Evolutionary conservation across 768 basidiomycete species (phyloP), one percentile per base, ranked within the genome.

Genomic region (Lyophyllum decastes): DNA sequence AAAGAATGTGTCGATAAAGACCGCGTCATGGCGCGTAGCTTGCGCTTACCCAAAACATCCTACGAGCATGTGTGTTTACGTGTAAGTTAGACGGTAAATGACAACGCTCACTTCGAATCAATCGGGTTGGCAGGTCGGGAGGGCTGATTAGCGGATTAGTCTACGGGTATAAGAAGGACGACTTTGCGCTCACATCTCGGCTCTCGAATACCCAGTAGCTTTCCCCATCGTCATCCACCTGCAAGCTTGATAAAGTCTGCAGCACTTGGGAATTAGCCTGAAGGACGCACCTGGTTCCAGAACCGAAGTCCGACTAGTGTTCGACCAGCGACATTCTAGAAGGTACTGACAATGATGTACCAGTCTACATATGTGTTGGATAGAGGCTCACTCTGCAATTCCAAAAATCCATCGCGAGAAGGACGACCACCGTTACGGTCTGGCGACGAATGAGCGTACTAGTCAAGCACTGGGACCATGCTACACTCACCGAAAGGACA

Each of bases 341-440:
- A 12, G 12, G 21, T 19, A 12, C 48, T 24, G 49, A 55, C 41
- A 40, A 41, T 33, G 24, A 19, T 27, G 52, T 21, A 44, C 40
- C 4, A 14, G 8, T 14, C 35, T 25, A 49, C 56, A 21, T 21
- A 1, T 24, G 38, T 24, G 38, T 38, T 49, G 2, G 19, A 44
- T 35, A 8, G n/a, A 47, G 26, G 58, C 84, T 59, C 67, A 94
- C 93, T 70, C 95, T 79, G 63, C 93, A 94, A 66, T 96, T 98
- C 97, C 96, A 99, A 72, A 99, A 99, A 75, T 99, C 97, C 85
- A 96, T 90, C 0, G 95, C 91, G 24, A 99, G 84, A 16, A 99
- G 78, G 1, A 98, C 88, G 21, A 98, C 97, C 0, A 98, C 96
- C 9, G 85, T 73, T 3, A 99, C 95, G 24, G 95, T 96, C 80